Evolutionary conservation across 306 rosid species (phyloP), one percentile per base, ranked within the genome.

Genomic region (Vachellia pachyceras): DNA sequence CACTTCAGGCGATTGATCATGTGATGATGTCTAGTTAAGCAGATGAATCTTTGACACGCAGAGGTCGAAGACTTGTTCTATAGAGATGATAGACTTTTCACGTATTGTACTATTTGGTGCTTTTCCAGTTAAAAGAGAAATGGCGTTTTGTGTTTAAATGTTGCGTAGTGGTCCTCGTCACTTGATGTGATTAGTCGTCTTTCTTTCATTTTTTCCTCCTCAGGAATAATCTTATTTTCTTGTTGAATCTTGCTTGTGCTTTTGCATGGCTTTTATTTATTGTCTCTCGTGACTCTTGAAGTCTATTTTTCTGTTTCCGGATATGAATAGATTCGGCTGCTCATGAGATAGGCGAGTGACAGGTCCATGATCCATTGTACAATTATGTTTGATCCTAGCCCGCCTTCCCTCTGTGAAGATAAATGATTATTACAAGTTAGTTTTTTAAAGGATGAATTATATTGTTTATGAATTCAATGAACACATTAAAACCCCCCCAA

Each of bases 1-100:
- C 97, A 40, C 90, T 92, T 25, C 97, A 92, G 82, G 87, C 98
- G 66, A 90, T 91, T 76, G 97, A 94, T 82, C 87, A 92, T 73
- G 92, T 92, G 25, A 91, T 92, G 94, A 92, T 94, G 97, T 88
- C 94, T 72, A 90, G 94, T 89, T 94, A 92, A 88, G 76, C 68
- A 5, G 75, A 29, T 29, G 78, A 80, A 70, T 82, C 79, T 40
- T 72, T 77, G n/a, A 22, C 83, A 29, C 63, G 36, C 68, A 35
- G 74, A 72, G 83, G 40, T 52, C 64, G 79, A 78, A 75, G 85
- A 76, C 77, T 25, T 66, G 58, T 55, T 55, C 63, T 29, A 39
- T 65, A 20, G 57, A 70, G 72, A 75, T 82, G 71, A 79, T 83
- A 50, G 55, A 84, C 52, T 72, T 63, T 80, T 23, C 83, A 17